Conservation (phyloP, 108 stramenopile genomes). For the Discostella pseudostelligera region DNA sequence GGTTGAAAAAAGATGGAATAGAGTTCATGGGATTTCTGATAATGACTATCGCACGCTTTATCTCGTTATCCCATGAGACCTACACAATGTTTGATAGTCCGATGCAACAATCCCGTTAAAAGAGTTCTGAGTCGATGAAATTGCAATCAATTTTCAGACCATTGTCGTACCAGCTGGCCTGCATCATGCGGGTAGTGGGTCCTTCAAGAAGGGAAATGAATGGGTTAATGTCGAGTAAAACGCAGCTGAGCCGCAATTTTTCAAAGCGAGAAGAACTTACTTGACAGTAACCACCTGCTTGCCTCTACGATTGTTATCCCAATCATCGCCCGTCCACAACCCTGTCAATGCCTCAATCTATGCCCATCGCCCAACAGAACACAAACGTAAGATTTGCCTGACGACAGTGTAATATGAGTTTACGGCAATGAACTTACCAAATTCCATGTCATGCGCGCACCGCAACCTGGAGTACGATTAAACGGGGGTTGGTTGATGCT, state of each 20-base stretch:
- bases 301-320: constrained; percentile 30
- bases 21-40: constrained; percentile 40
- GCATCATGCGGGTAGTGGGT: constrained; percentile 40
- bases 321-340: constrained; percentile 40
- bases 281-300: constrained; percentile 28
- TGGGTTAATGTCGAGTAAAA: background rate
- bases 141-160: background rate
- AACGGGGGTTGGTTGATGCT: background rate
- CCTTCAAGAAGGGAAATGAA: background rate
- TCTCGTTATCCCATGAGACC: constrained; percentile 33
- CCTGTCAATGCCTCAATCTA: constrained; percentile 30
- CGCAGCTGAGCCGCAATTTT: no score
- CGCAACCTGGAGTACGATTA: constrained; percentile 16
- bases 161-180: constrained; percentile 22
- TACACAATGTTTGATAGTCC: no score
- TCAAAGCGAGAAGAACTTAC: background rate
- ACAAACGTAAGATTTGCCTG: background rate
- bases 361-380: background rate
- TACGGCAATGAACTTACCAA: constrained; percentile 2
- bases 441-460: constrained; percentile 34
- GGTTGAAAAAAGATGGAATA: constrained; percentile 33
- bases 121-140: no score
- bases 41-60: constrained; percentile 29
- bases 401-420: background rate
- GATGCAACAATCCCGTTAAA: constrained; percentile 2